Evolutionary conservation across 2,329 filamentous ascomycete genomes (phyloP).

Genomic region (Blastomyces silverae): DNA sequence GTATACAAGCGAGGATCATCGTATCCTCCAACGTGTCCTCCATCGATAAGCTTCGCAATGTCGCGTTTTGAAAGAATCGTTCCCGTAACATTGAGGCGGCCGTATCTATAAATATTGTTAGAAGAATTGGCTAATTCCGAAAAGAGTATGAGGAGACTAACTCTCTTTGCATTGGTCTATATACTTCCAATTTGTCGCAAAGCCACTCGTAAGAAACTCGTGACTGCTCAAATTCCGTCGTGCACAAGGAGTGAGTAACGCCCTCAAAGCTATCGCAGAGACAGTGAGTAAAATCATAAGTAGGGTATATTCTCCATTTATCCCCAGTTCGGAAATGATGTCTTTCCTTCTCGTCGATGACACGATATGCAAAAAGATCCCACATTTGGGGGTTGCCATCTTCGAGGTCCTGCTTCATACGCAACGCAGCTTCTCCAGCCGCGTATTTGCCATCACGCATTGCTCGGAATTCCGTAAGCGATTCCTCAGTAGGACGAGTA

Average conservation of each 20-base stretch:
- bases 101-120: conserved; percentile 41
- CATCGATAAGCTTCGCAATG: conserved; percentile 69
- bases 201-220: conserved; percentile 88
- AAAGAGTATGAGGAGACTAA: not conserved
- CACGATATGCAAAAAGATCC: conserved; percentile 87
- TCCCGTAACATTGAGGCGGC: conserved; percentile 70
- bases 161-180: conserved; percentile 90
- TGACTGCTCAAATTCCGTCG: conserved; percentile 81
- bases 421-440: conserved; percentile 71
- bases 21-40: conserved; percentile 76
- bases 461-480: conserved; percentile 72
- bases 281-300: conserved; percentile 88
- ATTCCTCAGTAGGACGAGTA: conserved; percentile 65
- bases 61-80: conserved; percentile 84
- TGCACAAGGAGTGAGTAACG: conserved; percentile 89
- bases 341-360: conserved; percentile 55
- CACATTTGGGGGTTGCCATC: conserved; percentile 91
- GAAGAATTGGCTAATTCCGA: not conserved
- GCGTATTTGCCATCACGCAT: conserved; percentile 92
- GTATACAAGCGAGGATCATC: conserved; percentile 89
- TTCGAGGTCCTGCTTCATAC: conserved; percentile 85
- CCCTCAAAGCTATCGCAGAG: conserved; percentile 86
- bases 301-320: conserved; percentile 90
- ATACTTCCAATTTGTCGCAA: conserved; percentile 71
- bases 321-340: conserved; percentile 69